Conservation (phyloP, 345 rosid species). For the Leavenworthia alabamica region DNA sequence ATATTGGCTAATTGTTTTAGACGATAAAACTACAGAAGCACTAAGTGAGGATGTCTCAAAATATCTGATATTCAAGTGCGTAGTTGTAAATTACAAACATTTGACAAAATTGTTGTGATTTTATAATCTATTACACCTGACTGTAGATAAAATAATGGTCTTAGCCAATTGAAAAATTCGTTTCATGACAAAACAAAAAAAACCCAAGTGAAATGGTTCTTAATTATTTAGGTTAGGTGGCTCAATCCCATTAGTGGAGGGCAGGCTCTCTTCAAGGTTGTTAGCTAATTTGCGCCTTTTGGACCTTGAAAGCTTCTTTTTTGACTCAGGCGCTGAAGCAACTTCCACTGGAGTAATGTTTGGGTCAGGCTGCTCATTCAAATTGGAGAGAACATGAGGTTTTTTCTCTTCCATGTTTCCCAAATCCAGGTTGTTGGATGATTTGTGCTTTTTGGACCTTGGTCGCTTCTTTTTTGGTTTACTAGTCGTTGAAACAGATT, state of each 20-base stretch:
- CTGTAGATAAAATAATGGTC: not conserved
- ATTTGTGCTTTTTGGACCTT: conserved; percentile 1
- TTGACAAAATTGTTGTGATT: conserved; percentile 6
- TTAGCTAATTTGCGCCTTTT: conserved; percentile 14
- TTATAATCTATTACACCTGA: not conserved
- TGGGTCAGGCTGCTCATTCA: conserved; percentile 6
- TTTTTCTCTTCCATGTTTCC: conserved; percentile 7
- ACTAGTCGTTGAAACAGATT: not conserved
- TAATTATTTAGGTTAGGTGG: not conserved
- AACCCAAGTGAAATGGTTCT: too few species aligned
- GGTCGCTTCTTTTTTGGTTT: conserved; percentile 18
- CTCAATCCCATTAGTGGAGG: conserved; percentile 2
- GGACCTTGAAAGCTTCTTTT: not conserved
- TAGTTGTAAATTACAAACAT: not conserved
- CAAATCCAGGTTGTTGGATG: conserved; percentile 2
- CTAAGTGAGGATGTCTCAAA: not conserved
- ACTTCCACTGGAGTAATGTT: conserved; percentile 3
- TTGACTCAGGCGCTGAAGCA: not conserved
- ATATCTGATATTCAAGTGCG: not conserved
- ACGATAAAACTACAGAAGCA: not conserved
- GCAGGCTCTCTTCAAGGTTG: not conserved
- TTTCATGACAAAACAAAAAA: not conserved
- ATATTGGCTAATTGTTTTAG: not conserved
- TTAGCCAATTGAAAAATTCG: not conserved
- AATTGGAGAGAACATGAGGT: not conserved